Base-by-base conservation (phyloP, 1,284 basidiomycete species). In the Apiotrichum porosum region DNA sequence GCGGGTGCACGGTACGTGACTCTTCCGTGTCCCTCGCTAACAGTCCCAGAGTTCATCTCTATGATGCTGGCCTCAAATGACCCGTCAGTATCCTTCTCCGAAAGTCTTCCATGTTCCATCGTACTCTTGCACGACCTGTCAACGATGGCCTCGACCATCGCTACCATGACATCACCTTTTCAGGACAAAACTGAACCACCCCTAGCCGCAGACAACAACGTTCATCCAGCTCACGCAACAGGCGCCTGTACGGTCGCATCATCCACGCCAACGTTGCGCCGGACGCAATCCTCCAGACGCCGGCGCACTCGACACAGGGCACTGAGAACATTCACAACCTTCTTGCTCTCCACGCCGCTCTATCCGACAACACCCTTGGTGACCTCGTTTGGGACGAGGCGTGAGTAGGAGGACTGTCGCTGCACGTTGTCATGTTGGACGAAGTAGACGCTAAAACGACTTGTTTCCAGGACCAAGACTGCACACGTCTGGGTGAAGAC, bases 201-300 rank as follows among this genome's bases (percentile, higher is more conserved):
- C n/a, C n/a, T n/a, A n/a, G n/a, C n/a, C n/a, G n/a, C n/a, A n/a
- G n/a, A n/a, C n/a, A n/a, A n/a, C n/a, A n/a, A n/a, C n/a, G n/a
- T n/a, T n/a, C n/a, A n/a, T n/a, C n/a, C n/a, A n/a, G n/a, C n/a
- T n/a, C n/a, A n/a, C n/a, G n/a, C n/a, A n/a, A n/a, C n/a, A n/a
- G n/a, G n/a, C n/a, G 12, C 26, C 12, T 28, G 8, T 28, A 28
- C 26, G 26, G 8, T 6, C 26, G 26, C 12, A 28, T 28, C 13
- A 53, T 71, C 37, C 57, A 65, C 44, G 31, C 60, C 39, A 63
- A 60, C 47, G 64, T 69, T 38, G 58, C 69, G 22, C 39, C 60
- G 26, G 51, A 66, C 39, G 64, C 61, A 17, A 42, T 54, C 6
- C 42, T 63, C 44, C 47, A 53, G 28, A 55, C 54, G 17, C 45